phyloP scores from a whole-genome alignment of 805 yeast species.

The Pichia heedii region DNA sequence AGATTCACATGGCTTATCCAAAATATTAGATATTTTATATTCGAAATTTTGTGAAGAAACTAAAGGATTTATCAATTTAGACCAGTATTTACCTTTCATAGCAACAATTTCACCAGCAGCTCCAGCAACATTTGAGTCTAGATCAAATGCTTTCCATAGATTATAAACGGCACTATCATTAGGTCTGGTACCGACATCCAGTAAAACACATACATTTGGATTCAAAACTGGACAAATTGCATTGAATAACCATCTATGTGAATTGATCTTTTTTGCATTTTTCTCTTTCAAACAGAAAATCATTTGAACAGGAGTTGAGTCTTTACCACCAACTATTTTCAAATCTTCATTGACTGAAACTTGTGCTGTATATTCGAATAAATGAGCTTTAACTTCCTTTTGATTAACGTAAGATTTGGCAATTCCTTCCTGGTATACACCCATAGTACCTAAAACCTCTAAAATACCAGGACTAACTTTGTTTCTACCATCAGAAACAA shows the following conservation, averaged over 20 bases:
- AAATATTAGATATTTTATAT: constrained; percentile 91
- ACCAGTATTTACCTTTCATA: constrained; percentile 85
- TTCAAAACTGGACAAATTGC: constrained; percentile 87
- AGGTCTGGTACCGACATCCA: constrained; percentile 99
- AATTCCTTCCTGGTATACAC: constrained; percentile 94
- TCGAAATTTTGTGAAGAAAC: constrained; percentile 97
- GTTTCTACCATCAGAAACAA: constrained; percentile 91
- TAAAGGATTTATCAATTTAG: constrained; percentile 74
- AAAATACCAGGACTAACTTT: constrained; percentile 79
- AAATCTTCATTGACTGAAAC: constrained; percentile 83
- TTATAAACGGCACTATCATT: constrained; percentile 81
- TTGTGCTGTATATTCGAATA: constrained; percentile 94
- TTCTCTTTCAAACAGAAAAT: constrained; percentile 87
- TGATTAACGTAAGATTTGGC: constrained; percentile 92
- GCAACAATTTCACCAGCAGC: constrained; percentile 98
- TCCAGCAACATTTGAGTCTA: constrained; percentile 95
- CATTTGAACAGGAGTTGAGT: constrained; percentile 91
- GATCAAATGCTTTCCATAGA: constrained; percentile 95
- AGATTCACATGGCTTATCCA: constrained; percentile 91
- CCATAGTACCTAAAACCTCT: constrained; percentile 86
- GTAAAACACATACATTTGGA: constrained; percentile 80
- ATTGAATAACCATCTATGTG: constrained; percentile 96
- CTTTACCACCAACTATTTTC: constrained; percentile 83
- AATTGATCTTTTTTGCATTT: constrained; percentile 88
- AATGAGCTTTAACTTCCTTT: constrained; percentile 84